A percentile compares a stretch with the other conserved stretches of the same genome.
phyloP scores from a whole-genome alignment of 129 eudicot genomes.

The Silybum marianum region DNA sequence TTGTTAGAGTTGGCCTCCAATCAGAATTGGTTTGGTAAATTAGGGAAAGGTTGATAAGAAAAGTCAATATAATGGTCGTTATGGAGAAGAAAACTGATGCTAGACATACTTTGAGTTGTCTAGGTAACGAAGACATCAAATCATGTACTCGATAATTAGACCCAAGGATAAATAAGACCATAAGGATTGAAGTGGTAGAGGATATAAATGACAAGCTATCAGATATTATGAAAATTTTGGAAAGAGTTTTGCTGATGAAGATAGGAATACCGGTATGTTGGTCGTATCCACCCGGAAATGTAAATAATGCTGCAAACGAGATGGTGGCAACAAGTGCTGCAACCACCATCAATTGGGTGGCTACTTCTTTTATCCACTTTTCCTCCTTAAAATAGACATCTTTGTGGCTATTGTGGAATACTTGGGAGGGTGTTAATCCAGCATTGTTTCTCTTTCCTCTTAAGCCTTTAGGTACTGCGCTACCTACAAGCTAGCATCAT shows the following conservation, averaged over 20 bases:
- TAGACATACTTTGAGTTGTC: background rate
- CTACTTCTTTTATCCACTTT: slow-evolving; percentile 10
- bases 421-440: background rate
- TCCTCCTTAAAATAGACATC: background rate
- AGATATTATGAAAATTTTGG: background rate
- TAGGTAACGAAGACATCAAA: background rate
- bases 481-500: too few species aligned
- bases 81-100: background rate
- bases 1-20: background rate
- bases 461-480: too few species aligned
- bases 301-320: slow-evolving; percentile 9
- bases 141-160: too few species aligned
- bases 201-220: slow-evolving; percentile 4
- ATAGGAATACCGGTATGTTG: background rate
- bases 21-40: background rate
- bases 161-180: background rate
- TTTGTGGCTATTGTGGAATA: slow-evolving; percentile 2
- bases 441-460: background rate
- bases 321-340: slow-evolving; percentile 13
- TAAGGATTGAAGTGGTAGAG: background rate
- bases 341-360: slow-evolving; percentile 6
- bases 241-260: background rate
- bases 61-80: background rate
- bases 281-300: slow-evolving; percentile 14
- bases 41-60: background rate